phyloP scores from a whole-genome alignment of 2,329 filamentous ascomycete species.

The Bertia moriformis region DNA sequence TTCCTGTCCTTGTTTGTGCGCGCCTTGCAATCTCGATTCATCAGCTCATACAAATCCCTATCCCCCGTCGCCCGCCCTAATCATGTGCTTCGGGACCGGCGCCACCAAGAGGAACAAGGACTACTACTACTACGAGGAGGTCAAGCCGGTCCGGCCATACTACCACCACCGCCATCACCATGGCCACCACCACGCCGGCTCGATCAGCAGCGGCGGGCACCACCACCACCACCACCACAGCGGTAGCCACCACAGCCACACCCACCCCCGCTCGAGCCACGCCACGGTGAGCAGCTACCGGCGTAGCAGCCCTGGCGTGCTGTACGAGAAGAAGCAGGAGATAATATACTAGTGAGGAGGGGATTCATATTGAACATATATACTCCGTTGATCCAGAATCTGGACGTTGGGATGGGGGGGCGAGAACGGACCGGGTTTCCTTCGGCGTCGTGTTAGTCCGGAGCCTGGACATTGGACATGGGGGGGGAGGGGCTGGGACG shows the following conservation, averaged over 20 bases:
- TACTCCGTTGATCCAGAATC: too few relatives aligned
- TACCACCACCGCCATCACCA: conserved; percentile 16
- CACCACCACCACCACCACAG: conserved; percentile 18
- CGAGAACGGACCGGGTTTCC: too few relatives aligned
- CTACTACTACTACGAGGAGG: conserved; percentile 41
- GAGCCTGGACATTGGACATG: too few relatives aligned
- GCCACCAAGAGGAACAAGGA: too few relatives aligned
- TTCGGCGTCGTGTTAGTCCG: too few relatives aligned
- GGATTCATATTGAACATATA: too few relatives aligned
- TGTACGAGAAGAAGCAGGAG: conserved; percentile 18
- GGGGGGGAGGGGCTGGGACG: too few relatives aligned
- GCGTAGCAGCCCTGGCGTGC: conserved; percentile 19
- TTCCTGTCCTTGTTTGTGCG: too few relatives aligned
- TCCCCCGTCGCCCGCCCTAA: too few relatives aligned
- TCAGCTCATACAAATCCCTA: too few relatives aligned
- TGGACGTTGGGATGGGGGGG: too few relatives aligned
- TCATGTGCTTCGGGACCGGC: conserved; percentile 35
- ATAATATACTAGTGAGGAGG: background rate
- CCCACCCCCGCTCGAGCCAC: conserved; percentile 17
- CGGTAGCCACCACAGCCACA: conserved; percentile 5
- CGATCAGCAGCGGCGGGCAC: conserved; percentile 16
- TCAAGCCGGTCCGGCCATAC: conserved; percentile 27
- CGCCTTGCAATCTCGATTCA: too few relatives aligned
- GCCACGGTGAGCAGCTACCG: conserved; percentile 17
- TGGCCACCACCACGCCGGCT: conserved; percentile 16